These are phyloP conservation scores for Eucalyptus guilfoylei DNA, from an alignment of 345 rosid species.

Conservation along the genomic window DNA sequence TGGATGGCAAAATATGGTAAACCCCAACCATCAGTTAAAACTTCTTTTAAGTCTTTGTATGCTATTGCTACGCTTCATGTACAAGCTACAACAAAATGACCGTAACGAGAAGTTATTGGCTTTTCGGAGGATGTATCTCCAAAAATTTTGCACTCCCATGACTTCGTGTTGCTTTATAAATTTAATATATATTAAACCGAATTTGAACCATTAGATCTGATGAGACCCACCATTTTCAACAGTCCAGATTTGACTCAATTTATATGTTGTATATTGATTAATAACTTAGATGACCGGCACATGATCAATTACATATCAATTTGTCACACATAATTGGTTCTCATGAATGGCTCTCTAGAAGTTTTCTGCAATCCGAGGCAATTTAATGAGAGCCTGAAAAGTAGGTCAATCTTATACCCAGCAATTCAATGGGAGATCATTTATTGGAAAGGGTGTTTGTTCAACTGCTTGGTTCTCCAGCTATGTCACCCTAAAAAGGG, in stretches of 20 bases:
- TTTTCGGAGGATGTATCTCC: neutral
- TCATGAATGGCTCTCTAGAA: neutral
- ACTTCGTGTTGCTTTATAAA: neutral
- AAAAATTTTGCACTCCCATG: neutral
- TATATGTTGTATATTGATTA: neutral
- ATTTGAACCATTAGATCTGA: neutral
- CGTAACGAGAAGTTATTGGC: neutral
- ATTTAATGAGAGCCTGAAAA: neutral
- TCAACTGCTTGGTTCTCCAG: neutral
- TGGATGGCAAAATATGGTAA: neutral
- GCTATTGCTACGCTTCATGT: neutral
- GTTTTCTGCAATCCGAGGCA: neutral
- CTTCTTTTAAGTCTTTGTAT: neutral
- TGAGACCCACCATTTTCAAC: neutral
- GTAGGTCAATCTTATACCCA: neutral
- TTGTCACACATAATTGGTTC: neutral
- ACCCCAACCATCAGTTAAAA: neutral
- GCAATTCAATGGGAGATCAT: neutral
- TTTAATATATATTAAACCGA: neutral
- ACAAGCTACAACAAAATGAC: neutral
- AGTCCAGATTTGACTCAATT: neutral
- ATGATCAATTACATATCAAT: neutral
- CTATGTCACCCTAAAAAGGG: neutral
- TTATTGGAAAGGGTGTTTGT: neutral
- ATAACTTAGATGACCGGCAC: neutral